Conservation (phyloP, 2,329 filamentous ascomycete genomes). For the Cercospora sp. region DNA sequence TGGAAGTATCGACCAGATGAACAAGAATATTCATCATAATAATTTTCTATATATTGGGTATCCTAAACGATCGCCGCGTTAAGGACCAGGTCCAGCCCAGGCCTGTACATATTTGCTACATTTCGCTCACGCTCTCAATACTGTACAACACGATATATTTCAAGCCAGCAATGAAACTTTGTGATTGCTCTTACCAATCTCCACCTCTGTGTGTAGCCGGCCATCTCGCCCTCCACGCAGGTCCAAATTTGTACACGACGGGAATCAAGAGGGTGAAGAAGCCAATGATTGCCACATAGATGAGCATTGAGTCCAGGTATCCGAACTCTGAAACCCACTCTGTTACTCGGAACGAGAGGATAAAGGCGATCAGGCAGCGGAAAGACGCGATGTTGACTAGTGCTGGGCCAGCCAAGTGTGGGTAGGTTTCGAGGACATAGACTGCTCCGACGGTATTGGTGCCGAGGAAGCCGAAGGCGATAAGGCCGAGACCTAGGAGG, state of each 20-base stretch:
- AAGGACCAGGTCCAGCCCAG: background rate
- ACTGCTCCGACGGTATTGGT: constrained; percentile 37
- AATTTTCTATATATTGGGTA: constrained; percentile 1
- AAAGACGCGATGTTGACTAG: constrained; percentile 38
- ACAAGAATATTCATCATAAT: constrained; percentile 1
- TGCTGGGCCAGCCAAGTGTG: constrained; percentile 36
- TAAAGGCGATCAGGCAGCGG: constrained; percentile 36
- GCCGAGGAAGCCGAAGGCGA: constrained; percentile 36
- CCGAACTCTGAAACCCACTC: constrained; percentile 35
- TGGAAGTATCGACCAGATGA: background rate
- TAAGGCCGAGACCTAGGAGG: constrained; percentile 33
- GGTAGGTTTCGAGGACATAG: constrained; percentile 38
- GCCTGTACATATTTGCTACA: background rate
- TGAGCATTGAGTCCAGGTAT: constrained; percentile 33
- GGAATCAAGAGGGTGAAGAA: constrained; percentile 32
- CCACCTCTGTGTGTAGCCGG: constrained; percentile 21
- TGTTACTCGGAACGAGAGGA: constrained; percentile 32
- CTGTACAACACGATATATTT: constrained; percentile 1
- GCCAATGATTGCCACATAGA: constrained; percentile 34
- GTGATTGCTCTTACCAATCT: constrained; percentile 7
- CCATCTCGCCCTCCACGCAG: constrained; percentile 28
- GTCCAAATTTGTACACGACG: constrained; percentile 31
- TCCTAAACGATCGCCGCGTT: background rate
- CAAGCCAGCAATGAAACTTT: background rate
- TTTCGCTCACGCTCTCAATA: background rate